A percentile compares a stretch with the other conserved stretches of the same genome.
Evolutionary conservation across 805 yeast genomes (phyloP).

Genomic region (Hanseniaspora vineae): DNA sequence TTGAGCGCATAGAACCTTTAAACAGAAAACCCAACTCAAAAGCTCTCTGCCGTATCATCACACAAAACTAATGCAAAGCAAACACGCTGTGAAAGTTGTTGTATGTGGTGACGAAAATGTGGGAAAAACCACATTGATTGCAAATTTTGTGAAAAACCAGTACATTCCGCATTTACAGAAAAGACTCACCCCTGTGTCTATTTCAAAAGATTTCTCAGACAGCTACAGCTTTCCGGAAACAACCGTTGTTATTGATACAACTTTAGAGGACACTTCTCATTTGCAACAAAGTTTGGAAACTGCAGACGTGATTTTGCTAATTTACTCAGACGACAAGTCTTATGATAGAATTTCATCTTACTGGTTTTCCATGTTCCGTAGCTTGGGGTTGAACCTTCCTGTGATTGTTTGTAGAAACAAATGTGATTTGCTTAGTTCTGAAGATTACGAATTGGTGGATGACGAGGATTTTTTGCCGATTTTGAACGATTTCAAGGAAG

Average conservation of each 20-base stretch:
- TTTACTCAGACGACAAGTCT: slow-evolving; percentile 87
- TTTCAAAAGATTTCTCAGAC: slow-evolving; percentile 59
- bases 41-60: neutral
- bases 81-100: slow-evolving; percentile 43
- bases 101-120: slow-evolving; percentile 86
- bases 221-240: slow-evolving; percentile 47
- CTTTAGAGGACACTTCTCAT: slow-evolving; percentile 44
- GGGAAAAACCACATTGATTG: slow-evolving; percentile 69
- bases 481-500: slow-evolving; percentile 82
- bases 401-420: slow-evolving; percentile 85
- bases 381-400: slow-evolving; percentile 88
- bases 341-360: slow-evolving; percentile 83
- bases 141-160: slow-evolving; percentile 69
- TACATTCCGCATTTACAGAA: slow-evolving; percentile 67
- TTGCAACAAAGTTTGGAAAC: slow-evolving; percentile 64
- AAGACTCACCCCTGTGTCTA: slow-evolving; percentile 50
- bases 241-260: slow-evolving; percentile 72
- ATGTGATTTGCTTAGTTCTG: slow-evolving; percentile 33
- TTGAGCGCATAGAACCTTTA: too few relatives aligned
- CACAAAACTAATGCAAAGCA: neutral
- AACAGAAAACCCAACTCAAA: neutral
- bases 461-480: slow-evolving; percentile 79
- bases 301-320: slow-evolving; percentile 90
- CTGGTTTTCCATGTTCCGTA: slow-evolving; percentile 90
- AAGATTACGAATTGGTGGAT: slow-evolving; percentile 34